Conservation (phyloP, 139 green algal species). For the Asterochloris erici region DNA sequence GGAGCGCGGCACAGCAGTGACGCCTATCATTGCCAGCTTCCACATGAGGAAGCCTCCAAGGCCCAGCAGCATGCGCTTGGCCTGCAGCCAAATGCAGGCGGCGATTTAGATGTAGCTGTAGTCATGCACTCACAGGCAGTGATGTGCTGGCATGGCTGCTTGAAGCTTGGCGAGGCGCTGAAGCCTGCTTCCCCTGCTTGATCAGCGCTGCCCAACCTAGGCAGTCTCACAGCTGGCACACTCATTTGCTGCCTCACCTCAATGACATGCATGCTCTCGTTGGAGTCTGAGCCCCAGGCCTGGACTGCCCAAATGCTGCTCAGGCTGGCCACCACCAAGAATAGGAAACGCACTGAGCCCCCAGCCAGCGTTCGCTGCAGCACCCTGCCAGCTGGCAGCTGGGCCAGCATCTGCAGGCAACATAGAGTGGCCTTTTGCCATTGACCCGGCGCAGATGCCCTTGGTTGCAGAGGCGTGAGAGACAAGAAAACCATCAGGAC, state of each 20-base stretch:
- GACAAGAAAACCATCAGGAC: too few relatives aligned
- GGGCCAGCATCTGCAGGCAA: too few relatives aligned
- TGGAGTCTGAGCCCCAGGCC: not conserved
- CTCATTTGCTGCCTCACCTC: too few relatives aligned
- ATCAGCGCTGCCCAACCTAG: not conserved
- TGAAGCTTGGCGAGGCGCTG: too few relatives aligned
- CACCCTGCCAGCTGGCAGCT: not conserved
- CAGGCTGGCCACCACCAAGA: slow-evolving; percentile 6
- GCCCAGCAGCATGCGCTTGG: slow-evolving; percentile 38
- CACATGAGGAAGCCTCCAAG: slow-evolving; percentile 54
- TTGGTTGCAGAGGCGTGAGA: too few relatives aligned
- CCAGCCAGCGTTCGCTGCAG: not conserved
- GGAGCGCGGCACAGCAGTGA: slow-evolving; percentile 25
- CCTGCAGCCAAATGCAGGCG: not conserved
- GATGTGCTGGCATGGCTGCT: too few relatives aligned
- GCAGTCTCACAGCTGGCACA: not conserved
- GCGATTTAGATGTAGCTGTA: too few relatives aligned
- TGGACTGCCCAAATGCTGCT: slow-evolving; percentile 13
- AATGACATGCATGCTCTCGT: too few relatives aligned
- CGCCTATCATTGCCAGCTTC: slow-evolving; percentile 45
- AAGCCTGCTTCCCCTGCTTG: too few relatives aligned
- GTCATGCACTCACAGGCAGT: too few relatives aligned
- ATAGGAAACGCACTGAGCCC: slow-evolving; percentile 5
- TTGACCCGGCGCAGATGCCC: too few relatives aligned
- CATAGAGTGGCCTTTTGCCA: too few relatives aligned